Evolutionary conservation across 805 yeast genomes (phyloP).

Genomic region (Candida oleophila): DNA sequence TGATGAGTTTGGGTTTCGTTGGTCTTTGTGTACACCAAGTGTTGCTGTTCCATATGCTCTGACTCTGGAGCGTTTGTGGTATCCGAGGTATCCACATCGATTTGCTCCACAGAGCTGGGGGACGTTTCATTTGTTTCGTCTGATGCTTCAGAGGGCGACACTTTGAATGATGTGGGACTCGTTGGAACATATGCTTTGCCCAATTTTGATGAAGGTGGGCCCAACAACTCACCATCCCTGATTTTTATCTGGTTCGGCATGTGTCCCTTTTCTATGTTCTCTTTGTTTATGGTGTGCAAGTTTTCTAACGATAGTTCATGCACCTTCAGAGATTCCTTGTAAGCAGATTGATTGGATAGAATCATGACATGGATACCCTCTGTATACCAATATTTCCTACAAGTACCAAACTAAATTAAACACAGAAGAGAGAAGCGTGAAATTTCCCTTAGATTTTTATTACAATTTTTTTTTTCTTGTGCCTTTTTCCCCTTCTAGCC

Average conservation of each 20-base stretch:
- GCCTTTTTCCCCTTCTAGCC: not conserved
- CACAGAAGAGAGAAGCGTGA: not conserved
- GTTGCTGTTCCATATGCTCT: not conserved
- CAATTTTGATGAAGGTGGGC: not conserved
- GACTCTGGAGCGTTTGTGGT: not conserved
- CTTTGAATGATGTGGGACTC: slow-evolving; percentile 25
- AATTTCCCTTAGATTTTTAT: not conserved
- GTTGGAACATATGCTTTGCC: slow-evolving; percentile 13
- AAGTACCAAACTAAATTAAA: no score
- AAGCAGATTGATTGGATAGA: not conserved
- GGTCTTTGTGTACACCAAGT: not conserved
- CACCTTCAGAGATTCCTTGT: not conserved
- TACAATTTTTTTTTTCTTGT: not conserved
- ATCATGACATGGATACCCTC: not conserved
- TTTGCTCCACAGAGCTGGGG: slow-evolving; percentile 21
- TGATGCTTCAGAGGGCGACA: slow-evolving; percentile 22
- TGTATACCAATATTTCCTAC: no score
- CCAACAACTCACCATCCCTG: not conserved
- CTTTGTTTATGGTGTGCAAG: not conserved
- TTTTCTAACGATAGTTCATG: slow-evolving; percentile 2
- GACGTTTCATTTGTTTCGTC: slow-evolving; percentile 24
- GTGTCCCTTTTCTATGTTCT: not conserved
- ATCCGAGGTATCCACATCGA: slow-evolving; percentile 2
- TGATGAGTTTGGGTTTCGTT: slow-evolving; percentile 1
- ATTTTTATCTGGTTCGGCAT: not conserved